phyloP scores from a whole-genome alignment of 1,284 basidiomycete species.

The Termitomyces sp. region DNA sequence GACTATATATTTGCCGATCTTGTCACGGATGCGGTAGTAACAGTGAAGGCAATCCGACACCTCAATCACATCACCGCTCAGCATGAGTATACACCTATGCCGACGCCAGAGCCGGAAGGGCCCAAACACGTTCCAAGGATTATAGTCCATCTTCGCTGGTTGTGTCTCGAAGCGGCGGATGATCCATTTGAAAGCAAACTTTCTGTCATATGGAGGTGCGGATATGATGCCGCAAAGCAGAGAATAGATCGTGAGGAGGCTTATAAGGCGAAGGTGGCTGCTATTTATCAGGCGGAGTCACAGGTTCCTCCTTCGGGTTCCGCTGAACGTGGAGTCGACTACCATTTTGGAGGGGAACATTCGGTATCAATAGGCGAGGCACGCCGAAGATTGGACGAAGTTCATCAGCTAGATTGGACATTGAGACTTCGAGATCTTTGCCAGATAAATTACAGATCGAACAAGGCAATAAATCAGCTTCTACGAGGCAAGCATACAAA shows the following conservation, averaged over 20 bases:
- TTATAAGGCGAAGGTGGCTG: conserved; percentile 74
- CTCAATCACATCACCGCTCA: conserved; percentile 44
- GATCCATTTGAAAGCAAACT: conserved; percentile 83
- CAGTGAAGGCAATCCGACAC: conserved; percentile 66
- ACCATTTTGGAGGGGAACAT: conserved; percentile 58
- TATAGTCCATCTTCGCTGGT: conserved; percentile 50
- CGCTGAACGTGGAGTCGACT: conserved; percentile 31
- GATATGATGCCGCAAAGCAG: conserved; percentile 70
- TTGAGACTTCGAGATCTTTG: conserved; percentile 41
- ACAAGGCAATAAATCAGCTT: conserved; percentile 28
- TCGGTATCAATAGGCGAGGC: conserved; percentile 73
- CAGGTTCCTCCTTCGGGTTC: conserved; percentile 25
- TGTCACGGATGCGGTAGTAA: conserved; percentile 61
- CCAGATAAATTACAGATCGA: conserved; percentile 29
- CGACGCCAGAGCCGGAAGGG: conserved; percentile 59
- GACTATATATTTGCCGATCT: conserved; percentile 74
- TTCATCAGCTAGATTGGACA: conserved; percentile 81
- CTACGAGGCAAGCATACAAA: conserved; percentile 23
- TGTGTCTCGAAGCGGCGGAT: conserved; percentile 83
- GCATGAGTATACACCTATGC: conserved; percentile 44
- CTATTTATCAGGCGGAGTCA: conserved; percentile 44
- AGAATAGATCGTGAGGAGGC: conserved; percentile 77
- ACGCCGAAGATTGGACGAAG: conserved; percentile 62
- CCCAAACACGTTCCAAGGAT: conserved; percentile 72
- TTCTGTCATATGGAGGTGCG: conserved; percentile 76